Conservation (phyloP, 805 yeast species). For the Maudiozyma barnettii region DNA sequence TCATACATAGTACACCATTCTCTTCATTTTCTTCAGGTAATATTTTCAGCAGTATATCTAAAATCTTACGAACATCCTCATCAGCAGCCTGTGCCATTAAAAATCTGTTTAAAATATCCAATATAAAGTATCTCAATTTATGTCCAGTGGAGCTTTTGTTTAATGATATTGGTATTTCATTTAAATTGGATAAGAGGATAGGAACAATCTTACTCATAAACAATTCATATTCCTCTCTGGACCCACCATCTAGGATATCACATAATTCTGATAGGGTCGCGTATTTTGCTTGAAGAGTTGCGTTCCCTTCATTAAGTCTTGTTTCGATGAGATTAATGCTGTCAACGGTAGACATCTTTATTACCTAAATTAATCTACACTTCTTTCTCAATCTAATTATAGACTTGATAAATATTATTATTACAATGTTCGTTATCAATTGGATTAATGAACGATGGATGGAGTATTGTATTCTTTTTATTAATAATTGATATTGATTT, state of each 20-base stretch:
- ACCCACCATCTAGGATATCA: slow-evolving; percentile 79
- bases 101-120: slow-evolving; percentile 73
- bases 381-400: too few species aligned
- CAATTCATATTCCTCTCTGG: slow-evolving; percentile 70
- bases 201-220: slow-evolving; percentile 67
- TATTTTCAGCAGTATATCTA: slow-evolving; percentile 47
- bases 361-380: neutral
- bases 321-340: slow-evolving; percentile 63
- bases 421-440: neutral
- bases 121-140: slow-evolving; percentile 62
- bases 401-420: neutral
- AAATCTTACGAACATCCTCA: slow-evolving; percentile 52
- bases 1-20: slow-evolving; percentile 86
- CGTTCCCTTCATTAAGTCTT: slow-evolving; percentile 45
- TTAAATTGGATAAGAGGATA: slow-evolving; percentile 51
- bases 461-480: too few species aligned
- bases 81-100: slow-evolving; percentile 76
- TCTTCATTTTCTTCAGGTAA: slow-evolving; percentile 83
- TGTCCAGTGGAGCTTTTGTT: slow-evolving; percentile 57
- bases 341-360: slow-evolving; percentile 28
- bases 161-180: slow-evolving; percentile 66
- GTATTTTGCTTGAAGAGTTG: slow-evolving; percentile 53
- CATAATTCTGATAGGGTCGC: slow-evolving; percentile 70
- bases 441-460: too few species aligned
- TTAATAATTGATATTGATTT: neutral